Percentiles rank a stretch among this genome's conserved stretches.
Conservation (phyloP, 1,284 basidiomycete genomes). For the Cryptococcus sp. region DNA sequence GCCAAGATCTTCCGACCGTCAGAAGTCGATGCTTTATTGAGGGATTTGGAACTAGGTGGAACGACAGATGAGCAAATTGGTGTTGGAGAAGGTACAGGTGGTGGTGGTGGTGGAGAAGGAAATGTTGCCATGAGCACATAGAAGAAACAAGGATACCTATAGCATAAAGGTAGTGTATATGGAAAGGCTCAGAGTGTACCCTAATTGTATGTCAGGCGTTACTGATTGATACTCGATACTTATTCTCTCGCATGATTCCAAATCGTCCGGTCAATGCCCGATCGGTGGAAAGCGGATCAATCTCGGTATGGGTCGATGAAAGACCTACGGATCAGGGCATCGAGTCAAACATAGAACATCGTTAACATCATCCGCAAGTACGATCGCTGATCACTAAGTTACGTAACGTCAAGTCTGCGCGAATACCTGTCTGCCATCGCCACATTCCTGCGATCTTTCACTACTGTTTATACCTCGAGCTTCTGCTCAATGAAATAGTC, state of each 20-base stretch:
- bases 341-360: no score
- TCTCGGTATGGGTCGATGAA: no score
- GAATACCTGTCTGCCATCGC: no score
- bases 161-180: background rate
- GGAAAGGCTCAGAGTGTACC: background rate
- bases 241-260: background rate
- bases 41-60: slow-evolving; percentile 75
- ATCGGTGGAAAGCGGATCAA: no score
- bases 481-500: no score
- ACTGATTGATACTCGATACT: background rate
- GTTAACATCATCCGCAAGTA: no score
- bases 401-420: no score
- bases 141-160: background rate
- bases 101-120: slow-evolving; percentile 40
- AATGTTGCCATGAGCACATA: slow-evolving; percentile 45
- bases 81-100: slow-evolving; percentile 44
- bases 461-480: no score
- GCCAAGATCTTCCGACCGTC: slow-evolving; percentile 88
- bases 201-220: background rate
- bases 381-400: no score
- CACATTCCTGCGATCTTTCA: no score
- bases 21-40: slow-evolving; percentile 83
- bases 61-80: slow-evolving; percentile 62
- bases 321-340: no score
- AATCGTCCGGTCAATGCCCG: background rate